Base-by-base conservation (phyloP, 2,329 filamentous ascomycete species). In the Sporothrix pseudoabietina region DNA sequence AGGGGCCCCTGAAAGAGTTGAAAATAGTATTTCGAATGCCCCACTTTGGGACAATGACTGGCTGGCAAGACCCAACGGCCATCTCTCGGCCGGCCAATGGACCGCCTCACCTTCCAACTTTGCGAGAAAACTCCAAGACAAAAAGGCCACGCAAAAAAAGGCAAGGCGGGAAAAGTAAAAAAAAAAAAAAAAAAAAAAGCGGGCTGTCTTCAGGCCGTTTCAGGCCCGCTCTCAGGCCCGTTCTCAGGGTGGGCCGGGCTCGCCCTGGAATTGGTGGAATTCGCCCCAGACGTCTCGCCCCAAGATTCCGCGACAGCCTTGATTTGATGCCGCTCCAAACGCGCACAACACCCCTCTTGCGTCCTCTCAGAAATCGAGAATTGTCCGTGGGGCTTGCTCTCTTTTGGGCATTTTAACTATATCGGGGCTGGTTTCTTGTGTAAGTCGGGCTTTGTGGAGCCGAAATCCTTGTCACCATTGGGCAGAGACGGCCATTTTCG, bases 221-320 rank as follows among this genome's bases (percentile, higher is more conserved):
- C n/a, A n/a, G n/a, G n/a, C n/a, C n/a, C n/a, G n/a, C n/a, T n/a
- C n/a, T 26, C 26, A 26, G 26, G 26, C 14, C 41, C 7, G 9
- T 6, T 47, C 9, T 5, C 12, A 39, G 3, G 55, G 61, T 66
- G 61, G 61, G 22, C 12, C 22, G 7, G 22, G 35, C 10, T 12
- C n/a, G 61, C 61, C 61, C 61, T 66, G 61, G 61, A 66, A 66
- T 66, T 66, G 61, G 61, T 66, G 61, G 61, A 66, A 47, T 66
- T 66, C 22, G 61, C 61, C 61, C 39, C 61, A 66, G 12, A 14
- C 59, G 59, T 44, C 41, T 66, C 61, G 61, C 39, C 39, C 61
- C 39, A 66, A 61, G 44, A 26, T 55, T 9, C 26, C 52, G 52
- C 52, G 26, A 26, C 2, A 26, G 26, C 26, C 26, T 26, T 26